Base-by-base conservation (phyloP, 371 early-diverging fungal species). In the Mucor plumbeus region DNA sequence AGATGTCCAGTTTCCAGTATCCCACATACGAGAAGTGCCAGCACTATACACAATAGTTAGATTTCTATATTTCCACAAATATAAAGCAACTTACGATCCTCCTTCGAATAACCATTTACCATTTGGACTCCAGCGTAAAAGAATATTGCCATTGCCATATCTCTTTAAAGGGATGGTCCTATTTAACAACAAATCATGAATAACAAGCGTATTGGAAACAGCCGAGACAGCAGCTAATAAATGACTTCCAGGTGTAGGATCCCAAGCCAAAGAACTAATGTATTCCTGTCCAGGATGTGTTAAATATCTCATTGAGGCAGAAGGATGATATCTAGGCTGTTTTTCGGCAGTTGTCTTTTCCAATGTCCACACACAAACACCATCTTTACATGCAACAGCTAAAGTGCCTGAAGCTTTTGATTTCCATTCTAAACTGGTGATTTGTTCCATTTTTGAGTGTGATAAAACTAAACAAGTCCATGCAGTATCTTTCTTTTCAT, bases 361-460 rank as follows among this genome's bases (percentile, higher is more conserved):
- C 10, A 83, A 36, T 15, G 71, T 72, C 90, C 90, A 89, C 5
- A 89, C 67, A 65, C 86, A 85, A 10, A 88, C 85, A 57, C 55
- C 69, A 47, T 77, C 80, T 82, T 77, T 68, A 58, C 83, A 83
- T 8, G 85, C 88, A 31, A 88, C 86, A 0, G 90, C 90, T 15
- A 90, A 66, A 4, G 71, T 69, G 0, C 75, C 83, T 8, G 75
- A 72, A 17, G 82, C 64, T 35, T 73, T 70, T 50, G 75, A 75
- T 55, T 81, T 87, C 88, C 88, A 90, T 65, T 81, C 85, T 13
- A 87, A 34, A 48, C 85, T 83, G 0, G 83, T 83, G 19, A 87
- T 79, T 35, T 79, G 74, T 36, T 73, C 61, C 82, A 87, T 87
- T 15, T 70, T 70, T 5, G 64, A 68, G 60, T 87, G 83, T 9